Base-by-base conservation (phyloP, 768 basidiomycete genomes). In the Kwoniella dendrophila region DNA sequence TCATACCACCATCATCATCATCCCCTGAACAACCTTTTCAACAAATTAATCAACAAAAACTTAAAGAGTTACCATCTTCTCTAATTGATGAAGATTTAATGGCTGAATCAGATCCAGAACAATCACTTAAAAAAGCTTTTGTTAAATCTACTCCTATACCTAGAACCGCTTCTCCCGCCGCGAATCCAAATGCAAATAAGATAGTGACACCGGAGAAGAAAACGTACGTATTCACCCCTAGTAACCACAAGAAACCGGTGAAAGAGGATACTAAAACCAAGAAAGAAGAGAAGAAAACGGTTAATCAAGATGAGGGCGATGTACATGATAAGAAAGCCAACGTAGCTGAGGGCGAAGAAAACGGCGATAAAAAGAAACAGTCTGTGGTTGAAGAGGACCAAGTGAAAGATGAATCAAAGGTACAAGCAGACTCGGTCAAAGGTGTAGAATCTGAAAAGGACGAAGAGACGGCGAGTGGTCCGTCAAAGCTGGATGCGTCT, bases 91-190 rank as follows among this genome's bases (percentile, higher is more conserved):
- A 73, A 26, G 74, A 73, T 51, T 48, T 71, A 3, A 56, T 71
- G 38, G 69, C 67, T 14, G 69, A 58, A 44, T 62, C 61, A 11
- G 74, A 75, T 55, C 74, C 74, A 4, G 63, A 62, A 38, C 52
- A 66, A 16, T 66, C 70, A 10, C 64, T 73, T 34, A 75, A 75
- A 34, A 66, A 71, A 55, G 74, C 74, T 20, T 75, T 75, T 53
- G 71, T 73, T 51, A 75, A 73, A 52, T 69, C 73, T 10, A 32
- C 61, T 12, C 67, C 69, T 20, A 41, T 52, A 4, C 54, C 63
- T n/a, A 51, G 32, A 32, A 14, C 27, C 45, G 26, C 43, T 11
- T 22, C 34, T 1, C 16, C 58, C 2, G 59, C 27, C 22, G 16
- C 49, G 20, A 34, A 4, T 22, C 47, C 59, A 3, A 41, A 33